Evolutionary conservation across 768 basidiomycete species (phyloP), one percentile per base, ranked within the genome.

Genomic region (Calvatia gigantea): DNA sequence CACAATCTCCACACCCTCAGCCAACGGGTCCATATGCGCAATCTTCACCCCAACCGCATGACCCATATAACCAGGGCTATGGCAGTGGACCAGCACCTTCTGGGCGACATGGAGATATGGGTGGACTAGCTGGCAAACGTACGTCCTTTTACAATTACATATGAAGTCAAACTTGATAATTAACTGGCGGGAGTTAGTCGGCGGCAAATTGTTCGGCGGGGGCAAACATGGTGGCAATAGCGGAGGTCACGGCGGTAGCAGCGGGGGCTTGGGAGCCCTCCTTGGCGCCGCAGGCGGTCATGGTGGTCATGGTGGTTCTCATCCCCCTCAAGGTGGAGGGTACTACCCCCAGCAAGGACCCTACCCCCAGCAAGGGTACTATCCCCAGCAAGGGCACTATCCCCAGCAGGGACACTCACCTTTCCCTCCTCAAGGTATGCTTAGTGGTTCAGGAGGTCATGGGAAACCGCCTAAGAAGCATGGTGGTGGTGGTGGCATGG

Each of bases 401-500:
- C 44, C 44, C 9, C 44, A 46, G 29, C 42, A 43, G 15, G 42
- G 42, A 6, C 27, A 43, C 27, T 23, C 25, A 4, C 44, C 44
- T 46, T n/a, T n/a, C n/a, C 44, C 42, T 9, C 48, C 50, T 39
- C 50, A 41, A 19, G 38, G 38, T 3, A 35, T 35, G 33, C 17
- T 17, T 35, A 17, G n/a, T 25, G 32, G 32, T 35, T 19, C 25
- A 5, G 28, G 37, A 23, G 47, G 47, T 15, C 41, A 51, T 41
- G 37, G 38, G 6, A 14, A 32, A n/a, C 48, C 42, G 2, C 21
- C 42, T 9, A 74, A 70, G 7, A 75, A 77, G 67, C 81, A 75
- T 62, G 69, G 66, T 6, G 65, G 62, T 19, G 82, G 82, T 8
- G 69, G 73, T 37, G 82, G 83, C 11, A 68, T 78, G 69, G 84